Conservation (phyloP, 208 protist species). For the Wallacemonas sp. region DNA sequence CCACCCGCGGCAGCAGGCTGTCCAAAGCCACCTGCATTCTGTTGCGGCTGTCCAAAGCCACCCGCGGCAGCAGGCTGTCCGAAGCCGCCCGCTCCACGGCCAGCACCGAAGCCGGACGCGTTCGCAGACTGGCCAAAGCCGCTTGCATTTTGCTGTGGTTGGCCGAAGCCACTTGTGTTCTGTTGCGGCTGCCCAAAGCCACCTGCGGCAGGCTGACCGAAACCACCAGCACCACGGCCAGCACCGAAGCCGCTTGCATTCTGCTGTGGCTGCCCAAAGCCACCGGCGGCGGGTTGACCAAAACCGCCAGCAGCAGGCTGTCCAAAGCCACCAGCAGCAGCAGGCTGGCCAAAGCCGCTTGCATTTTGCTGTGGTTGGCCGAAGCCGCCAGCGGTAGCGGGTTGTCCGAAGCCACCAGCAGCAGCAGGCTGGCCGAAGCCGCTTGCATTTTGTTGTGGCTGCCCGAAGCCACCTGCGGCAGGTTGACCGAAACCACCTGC, state of each 20-base stretch:
- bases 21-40: slow-evolving; percentile 39
- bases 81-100: slow-evolving; percentile 10
- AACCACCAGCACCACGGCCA: slow-evolving; percentile 14
- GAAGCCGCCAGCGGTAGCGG: too few species aligned
- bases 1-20: slow-evolving; percentile 13
- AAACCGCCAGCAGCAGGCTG: slow-evolving; percentile 9
- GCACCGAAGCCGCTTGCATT: slow-evolving; percentile 12
- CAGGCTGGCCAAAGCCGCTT: slow-evolving; percentile 6
- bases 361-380: too few species aligned
- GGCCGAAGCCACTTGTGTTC: slow-evolving; percentile 20
- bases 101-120: slow-evolving; percentile 15
- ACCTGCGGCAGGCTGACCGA: slow-evolving; percentile 16
- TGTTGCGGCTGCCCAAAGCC: slow-evolving; percentile 31
- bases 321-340: slow-evolving; percentile 8
- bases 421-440: not conserved
- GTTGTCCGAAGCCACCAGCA: slow-evolving; percentile 12
- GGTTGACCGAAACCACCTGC: too few species aligned
- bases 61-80: too few species aligned
- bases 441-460: too few species aligned
- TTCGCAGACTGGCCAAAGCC: slow-evolving; percentile 25
- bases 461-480: too few species aligned
- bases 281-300: not conserved
- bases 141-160: too few species aligned
- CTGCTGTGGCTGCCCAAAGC: slow-evolving; percentile 21
- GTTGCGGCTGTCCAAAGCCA: slow-evolving; percentile 41